Evolutionary conservation across 208 protist species (phyloP).

Genomic region (Wallacemonas rigidus): DNA sequence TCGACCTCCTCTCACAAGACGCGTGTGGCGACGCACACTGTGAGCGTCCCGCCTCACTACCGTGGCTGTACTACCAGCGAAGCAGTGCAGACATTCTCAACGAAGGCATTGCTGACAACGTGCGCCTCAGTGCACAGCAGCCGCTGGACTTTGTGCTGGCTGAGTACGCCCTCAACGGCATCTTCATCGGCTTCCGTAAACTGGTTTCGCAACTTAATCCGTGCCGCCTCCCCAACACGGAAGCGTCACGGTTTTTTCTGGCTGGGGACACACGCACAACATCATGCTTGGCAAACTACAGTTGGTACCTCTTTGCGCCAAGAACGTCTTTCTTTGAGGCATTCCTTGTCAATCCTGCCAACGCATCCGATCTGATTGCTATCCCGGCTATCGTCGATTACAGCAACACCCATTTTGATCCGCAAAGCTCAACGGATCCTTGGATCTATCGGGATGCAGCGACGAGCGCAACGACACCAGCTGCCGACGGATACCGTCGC

Average conservation of each 20-base stretch:
- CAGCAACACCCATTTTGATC: conserved; percentile 39
- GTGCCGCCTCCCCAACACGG: conserved; percentile 46
- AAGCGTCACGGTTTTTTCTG: conserved; percentile 43
- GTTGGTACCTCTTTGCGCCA: conserved; percentile 34
- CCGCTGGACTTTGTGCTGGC: conserved; percentile 57
- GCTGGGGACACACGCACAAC: conserved; percentile 41
- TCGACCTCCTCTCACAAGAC: conserved; percentile 28
- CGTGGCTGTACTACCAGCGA: conserved; percentile 66
- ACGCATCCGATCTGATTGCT: conserved; percentile 53
- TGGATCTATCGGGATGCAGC: conserved; percentile 35
- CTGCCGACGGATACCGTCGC: conserved; percentile 32
- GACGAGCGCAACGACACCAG: neutral
- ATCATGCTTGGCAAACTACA: conserved; percentile 47
- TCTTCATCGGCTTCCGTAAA: conserved; percentile 40
- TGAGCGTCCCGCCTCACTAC: conserved; percentile 35
- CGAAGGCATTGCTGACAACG: conserved; percentile 4
- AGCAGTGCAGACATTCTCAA: conserved; percentile 42
- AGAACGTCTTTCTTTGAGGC: conserved; percentile 69
- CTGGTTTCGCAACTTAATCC: conserved; percentile 58
- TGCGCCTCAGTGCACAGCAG: conserved; percentile 21
- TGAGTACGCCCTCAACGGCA: conserved; percentile 61
- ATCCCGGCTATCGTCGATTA: conserved; percentile 70
- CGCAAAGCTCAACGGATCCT: conserved; percentile 30
- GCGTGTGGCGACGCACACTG: conserved; percentile 32
- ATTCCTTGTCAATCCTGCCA: conserved; percentile 59